These are phyloP conservation scores for Grammothele lineata DNA, from an alignment of 768 basidiomycete species.

Conservation along the genomic window DNA sequence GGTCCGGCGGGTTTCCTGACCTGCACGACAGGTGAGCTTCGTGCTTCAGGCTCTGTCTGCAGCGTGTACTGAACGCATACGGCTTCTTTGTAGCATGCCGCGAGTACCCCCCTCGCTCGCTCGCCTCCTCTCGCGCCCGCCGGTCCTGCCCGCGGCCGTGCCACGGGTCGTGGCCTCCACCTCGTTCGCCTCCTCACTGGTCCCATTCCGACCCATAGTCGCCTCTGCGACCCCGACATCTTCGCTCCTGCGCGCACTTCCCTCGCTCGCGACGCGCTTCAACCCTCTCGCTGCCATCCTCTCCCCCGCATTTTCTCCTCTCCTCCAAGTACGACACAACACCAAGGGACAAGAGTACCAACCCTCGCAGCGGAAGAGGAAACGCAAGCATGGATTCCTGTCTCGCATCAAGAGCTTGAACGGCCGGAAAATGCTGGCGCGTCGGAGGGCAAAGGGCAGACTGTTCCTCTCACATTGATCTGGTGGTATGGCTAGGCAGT, in stretches of 20 bases:
- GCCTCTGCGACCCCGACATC: not conserved
- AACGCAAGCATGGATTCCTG: conserved; percentile 91
- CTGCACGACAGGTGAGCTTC: too few species aligned
- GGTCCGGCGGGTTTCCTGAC: not conserved
- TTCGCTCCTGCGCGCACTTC: conserved; percentile 2
- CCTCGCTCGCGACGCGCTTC: conserved; percentile 6
- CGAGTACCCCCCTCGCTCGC: conserved; percentile 23
- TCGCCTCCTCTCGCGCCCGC: conserved; percentile 19
- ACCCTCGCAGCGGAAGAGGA: conserved; percentile 90
- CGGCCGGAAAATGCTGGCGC: conserved; percentile 68
- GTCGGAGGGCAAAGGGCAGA: conserved; percentile 73
- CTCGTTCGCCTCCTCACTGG: conserved; percentile 9
- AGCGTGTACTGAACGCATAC: too few species aligned
- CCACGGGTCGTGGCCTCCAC: conserved; percentile 7
- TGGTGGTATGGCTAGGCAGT: too few species aligned
- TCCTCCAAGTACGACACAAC: conserved; percentile 56
- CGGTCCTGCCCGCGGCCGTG: conserved; percentile 8
- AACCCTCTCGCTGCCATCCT: conserved; percentile 6
- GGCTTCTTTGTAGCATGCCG: conserved; percentile 24
- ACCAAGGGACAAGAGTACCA: conserved; percentile 90
- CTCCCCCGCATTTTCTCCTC: conserved; percentile 36
- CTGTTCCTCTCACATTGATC: conserved; percentile 77
- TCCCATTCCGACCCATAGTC: conserved; percentile 10
- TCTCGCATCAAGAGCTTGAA: conserved; percentile 62
- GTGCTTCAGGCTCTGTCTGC: too few species aligned